Evolutionary conservation across 129 eudicot genomes (phyloP).

Genomic region (Flaveria ramosissima): DNA sequence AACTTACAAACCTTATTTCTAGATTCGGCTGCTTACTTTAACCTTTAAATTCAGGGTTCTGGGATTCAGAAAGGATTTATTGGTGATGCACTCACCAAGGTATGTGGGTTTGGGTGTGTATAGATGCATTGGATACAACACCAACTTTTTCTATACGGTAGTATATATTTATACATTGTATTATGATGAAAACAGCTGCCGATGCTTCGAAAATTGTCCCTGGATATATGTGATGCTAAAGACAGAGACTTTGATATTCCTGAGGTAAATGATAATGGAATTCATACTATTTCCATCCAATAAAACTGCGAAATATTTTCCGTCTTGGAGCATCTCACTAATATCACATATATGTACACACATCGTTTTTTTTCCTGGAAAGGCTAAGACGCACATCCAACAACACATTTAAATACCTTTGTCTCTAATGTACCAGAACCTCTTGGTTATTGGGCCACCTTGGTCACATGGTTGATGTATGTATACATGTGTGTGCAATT

Average conservation of each 20-base stretch:
- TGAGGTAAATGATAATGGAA: conserved; percentile 30
- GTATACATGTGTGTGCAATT: background rate
- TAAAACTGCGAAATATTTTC: background rate
- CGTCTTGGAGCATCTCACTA: background rate
- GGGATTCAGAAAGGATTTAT: conserved; percentile 64
- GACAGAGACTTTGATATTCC: conserved; percentile 75
- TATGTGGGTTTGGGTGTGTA: conserved; percentile 25
- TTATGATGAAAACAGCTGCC: conserved; percentile 59
- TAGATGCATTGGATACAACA: too few species aligned
- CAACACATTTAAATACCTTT: background rate
- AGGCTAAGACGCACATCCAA: background rate
- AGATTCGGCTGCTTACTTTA: conserved; percentile 12
- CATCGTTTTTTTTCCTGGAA: too few species aligned
- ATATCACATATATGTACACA: background rate
- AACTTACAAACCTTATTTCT: conserved; percentile 6
- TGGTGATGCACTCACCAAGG: conserved; percentile 59
- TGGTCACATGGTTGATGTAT: background rate
- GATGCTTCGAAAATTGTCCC: conserved; percentile 79
- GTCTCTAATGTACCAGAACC: background rate
- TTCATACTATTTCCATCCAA: background rate
- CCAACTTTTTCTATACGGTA: background rate
- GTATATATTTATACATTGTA: conserved; percentile 5
- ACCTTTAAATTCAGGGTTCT: conserved; percentile 56
- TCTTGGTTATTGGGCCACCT: background rate
- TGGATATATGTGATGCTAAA: conserved; percentile 83